A percentile compares a stretch with the other conserved stretches of the same genome.
These are phyloP conservation scores for Cymbidium sinense DNA, from an alignment of 106 monocot species.

Conservation along the genomic window DNA sequence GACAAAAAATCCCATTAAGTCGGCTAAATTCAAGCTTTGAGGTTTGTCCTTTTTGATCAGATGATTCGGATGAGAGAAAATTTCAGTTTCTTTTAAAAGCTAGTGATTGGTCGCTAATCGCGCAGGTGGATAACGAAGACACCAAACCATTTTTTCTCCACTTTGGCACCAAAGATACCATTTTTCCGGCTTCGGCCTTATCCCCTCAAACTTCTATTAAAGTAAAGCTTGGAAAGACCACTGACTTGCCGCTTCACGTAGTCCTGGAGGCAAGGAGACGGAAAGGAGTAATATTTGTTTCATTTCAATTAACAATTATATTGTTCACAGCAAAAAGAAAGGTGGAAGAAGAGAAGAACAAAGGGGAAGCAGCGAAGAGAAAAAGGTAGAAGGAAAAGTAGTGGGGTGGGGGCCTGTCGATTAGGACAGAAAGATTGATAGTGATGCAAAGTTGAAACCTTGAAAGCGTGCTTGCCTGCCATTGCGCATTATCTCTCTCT, in stretches of 20 bases:
- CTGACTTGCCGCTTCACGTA: not conserved
- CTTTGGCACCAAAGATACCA: not conserved
- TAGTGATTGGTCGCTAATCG: too few species aligned
- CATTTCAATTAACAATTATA: conserved; percentile 1
- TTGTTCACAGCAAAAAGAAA: not conserved
- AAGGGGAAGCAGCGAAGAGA: not conserved
- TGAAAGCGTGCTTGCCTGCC: conserved; percentile 92
- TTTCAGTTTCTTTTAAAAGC: too few species aligned
- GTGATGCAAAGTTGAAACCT: conserved; percentile 40
- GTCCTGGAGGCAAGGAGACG: not conserved
- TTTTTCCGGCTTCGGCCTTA: not conserved
- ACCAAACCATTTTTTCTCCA: not conserved
- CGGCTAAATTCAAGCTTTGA: too few species aligned
- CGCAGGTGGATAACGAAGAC: not conserved
- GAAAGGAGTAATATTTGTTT: not conserved
- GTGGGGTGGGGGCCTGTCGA: conserved; percentile 14
- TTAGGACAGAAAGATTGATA: conserved; percentile 43
- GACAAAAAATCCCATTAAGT: too few species aligned
- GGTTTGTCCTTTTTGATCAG: too few species aligned
- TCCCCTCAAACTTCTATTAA: not conserved
- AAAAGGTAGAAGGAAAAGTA: not conserved
- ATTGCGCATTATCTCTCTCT: conserved; percentile 24
- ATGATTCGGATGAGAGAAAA: too few species aligned
- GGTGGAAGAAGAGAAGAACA: not conserved
- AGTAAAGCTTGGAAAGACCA: not conserved